Conservation (phyloP, 208 protist genomes). For the Crithidia mellificae region DNA sequence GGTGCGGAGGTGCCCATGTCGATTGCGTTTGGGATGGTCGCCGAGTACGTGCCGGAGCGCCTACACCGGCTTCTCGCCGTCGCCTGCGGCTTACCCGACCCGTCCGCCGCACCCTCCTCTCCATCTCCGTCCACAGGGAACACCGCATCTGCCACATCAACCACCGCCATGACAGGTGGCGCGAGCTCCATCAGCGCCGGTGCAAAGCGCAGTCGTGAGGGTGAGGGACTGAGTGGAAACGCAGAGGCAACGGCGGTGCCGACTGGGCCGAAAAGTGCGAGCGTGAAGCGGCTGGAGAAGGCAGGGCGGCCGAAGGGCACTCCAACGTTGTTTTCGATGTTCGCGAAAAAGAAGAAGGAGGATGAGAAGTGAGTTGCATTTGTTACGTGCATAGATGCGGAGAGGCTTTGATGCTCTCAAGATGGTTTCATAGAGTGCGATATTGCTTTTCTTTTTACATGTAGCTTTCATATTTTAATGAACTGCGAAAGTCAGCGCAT, state of each 20-base stretch:
- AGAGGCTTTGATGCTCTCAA: no score
- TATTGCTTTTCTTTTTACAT: background rate
- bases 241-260: background rate
- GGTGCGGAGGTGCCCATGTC: conserved; percentile 43
- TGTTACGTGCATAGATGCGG: no score
- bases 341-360: conserved; percentile 43
- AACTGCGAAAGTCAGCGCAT: no score
- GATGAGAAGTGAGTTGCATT: background rate
- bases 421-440: background rate
- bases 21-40: conserved; percentile 52
- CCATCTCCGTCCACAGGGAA: no score
- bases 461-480: background rate
- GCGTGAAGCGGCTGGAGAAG: conserved; percentile 60
- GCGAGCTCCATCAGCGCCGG: no score
- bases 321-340: conserved; percentile 64
- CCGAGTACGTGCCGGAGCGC: conserved; percentile 64
- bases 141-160: no score
- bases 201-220: conserved; percentile 10
- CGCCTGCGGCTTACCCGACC: conserved; percentile 39
- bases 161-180: no score
- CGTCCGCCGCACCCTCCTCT: no score
- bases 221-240: background rate
- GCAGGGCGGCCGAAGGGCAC: conserved; percentile 54
- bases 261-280: conserved; percentile 39
- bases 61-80: conserved; percentile 32